Evolutionary conservation across 2,329 filamentous ascomycete species (phyloP).

Genomic region (Lecanicillium sp.): DNA sequence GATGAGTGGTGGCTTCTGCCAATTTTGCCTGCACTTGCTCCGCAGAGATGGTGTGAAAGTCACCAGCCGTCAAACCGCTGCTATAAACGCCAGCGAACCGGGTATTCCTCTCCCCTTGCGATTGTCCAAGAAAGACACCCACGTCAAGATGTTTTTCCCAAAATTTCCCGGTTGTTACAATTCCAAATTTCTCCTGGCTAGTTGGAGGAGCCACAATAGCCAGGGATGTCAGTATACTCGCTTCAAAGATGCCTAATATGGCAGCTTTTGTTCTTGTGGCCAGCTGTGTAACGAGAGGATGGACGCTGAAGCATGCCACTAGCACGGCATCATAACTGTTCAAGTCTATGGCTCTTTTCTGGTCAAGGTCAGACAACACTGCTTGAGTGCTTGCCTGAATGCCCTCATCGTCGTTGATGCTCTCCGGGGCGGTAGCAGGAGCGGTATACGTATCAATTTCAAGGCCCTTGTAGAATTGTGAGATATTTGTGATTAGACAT

Average conservation of each 20-base stretch:
- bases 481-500: constrained; percentile 6
- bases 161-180: constrained; percentile 77
- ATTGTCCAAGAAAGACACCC: constrained; percentile 49
- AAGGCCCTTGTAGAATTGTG: constrained; percentile 27
- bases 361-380: constrained; percentile 48
- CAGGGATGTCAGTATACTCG: constrained; percentile 59
- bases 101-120: constrained; percentile 21
- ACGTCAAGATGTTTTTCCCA: constrained; percentile 73
- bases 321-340: constrained; percentile 64
- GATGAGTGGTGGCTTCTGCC: constrained; percentile 56
- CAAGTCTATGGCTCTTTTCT: constrained; percentile 23
- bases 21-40: constrained; percentile 59
- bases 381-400: constrained; percentile 53
- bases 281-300: constrained; percentile 63
- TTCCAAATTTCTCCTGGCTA: constrained; percentile 57
- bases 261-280: constrained; percentile 21
- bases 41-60: constrained; percentile 63
- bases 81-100: constrained; percentile 75
- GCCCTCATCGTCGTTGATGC: constrained; percentile 70
- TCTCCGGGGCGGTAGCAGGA: constrained; percentile 52
- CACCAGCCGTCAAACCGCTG: constrained; percentile 70
- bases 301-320: constrained; percentile 81
- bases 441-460: constrained; percentile 59
- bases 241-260: constrained; percentile 72
- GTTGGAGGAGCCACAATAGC: constrained; percentile 29